These are phyloP conservation scores for Botryotinia narcissicola DNA, from an alignment of 2,329 filamentous ascomycete genomes.

Conservation along the genomic window DNA sequence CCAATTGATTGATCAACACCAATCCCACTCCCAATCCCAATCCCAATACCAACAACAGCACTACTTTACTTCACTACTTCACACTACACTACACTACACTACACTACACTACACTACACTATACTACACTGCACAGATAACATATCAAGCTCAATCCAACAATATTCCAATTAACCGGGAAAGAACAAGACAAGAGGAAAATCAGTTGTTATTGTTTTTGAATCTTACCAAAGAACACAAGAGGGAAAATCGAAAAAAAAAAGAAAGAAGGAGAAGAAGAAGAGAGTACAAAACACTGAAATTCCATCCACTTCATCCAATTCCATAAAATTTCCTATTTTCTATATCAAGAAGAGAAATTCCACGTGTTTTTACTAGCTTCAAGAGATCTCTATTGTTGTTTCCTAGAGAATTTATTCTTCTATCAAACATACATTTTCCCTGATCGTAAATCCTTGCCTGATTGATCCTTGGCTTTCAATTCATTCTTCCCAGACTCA, in stretches of 20 bases:
- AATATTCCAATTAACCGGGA: not conserved
- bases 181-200: conserved; percentile 14
- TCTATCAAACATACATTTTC: conserved; percentile 19
- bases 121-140: not conserved
- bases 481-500: conserved; percentile 9
- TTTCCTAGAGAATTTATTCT: conserved; percentile 14
- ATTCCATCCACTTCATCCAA: not conserved
- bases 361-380: conserved; percentile 18
- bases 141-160: not conserved
- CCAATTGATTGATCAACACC: not conserved
- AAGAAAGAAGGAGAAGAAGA: not conserved
- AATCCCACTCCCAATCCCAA: not conserved
- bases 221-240: not conserved
- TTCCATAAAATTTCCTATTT: conserved; percentile 19
- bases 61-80: too few species aligned
- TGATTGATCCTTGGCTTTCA: conserved; percentile 20
- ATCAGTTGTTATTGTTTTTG: not conserved
- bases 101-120: not conserved
- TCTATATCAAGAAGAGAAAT: conserved; percentile 6
- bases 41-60: not conserved
- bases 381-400: conserved; percentile 11
- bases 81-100: not conserved
- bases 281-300: conserved; percentile 6
- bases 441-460: conserved; percentile 20
- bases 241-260: not conserved